phyloP scores from a whole-genome alignment of 768 basidiomycete genomes.

The Tubosaeta sp. region DNA sequence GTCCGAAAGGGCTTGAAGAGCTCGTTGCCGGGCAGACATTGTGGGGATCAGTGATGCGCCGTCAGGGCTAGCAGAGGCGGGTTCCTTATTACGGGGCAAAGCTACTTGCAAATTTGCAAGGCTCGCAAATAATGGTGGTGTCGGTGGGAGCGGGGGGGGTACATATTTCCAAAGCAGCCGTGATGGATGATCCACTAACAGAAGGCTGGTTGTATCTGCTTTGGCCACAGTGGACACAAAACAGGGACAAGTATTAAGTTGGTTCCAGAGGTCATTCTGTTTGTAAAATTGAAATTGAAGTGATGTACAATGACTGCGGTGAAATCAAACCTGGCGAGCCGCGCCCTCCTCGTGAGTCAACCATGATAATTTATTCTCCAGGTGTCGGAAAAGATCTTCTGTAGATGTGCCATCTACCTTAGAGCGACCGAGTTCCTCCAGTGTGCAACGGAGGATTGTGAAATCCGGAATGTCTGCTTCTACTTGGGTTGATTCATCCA shows the following conservation, averaged over 20 bases:
- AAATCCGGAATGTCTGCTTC: constrained; percentile 40
- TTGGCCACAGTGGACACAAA: constrained; percentile 40
- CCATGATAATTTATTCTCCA: constrained; percentile 60
- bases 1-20: constrained; percentile 62
- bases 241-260: constrained; percentile 44
- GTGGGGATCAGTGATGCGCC: constrained; percentile 6
- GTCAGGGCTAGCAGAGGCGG: constrained; percentile 9
- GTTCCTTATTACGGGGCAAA: constrained; percentile 19
- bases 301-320: not conserved
- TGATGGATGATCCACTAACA: constrained; percentile 17
- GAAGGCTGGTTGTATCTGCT: not conserved
- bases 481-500: constrained; percentile 13
- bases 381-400: constrained; percentile 53
- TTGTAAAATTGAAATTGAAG: not conserved
- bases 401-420: constrained; percentile 44
- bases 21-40: constrained; percentile 48
- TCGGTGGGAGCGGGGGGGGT: constrained; percentile 25
- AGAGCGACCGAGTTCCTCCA: constrained; percentile 44
- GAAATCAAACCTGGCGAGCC: constrained; percentile 47
- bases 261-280: constrained; percentile 56
- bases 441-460: constrained; percentile 60
- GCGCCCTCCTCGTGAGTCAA: constrained; percentile 48
- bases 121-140: constrained; percentile 27
- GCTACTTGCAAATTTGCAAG: constrained; percentile 17
- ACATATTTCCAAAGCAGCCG: constrained; percentile 37